A percentile compares a stretch with the other conserved stretches of the same genome.
Evolutionary conservation across 257 asterid genomes (phyloP).

Genomic region (Coffea canephora): DNA sequence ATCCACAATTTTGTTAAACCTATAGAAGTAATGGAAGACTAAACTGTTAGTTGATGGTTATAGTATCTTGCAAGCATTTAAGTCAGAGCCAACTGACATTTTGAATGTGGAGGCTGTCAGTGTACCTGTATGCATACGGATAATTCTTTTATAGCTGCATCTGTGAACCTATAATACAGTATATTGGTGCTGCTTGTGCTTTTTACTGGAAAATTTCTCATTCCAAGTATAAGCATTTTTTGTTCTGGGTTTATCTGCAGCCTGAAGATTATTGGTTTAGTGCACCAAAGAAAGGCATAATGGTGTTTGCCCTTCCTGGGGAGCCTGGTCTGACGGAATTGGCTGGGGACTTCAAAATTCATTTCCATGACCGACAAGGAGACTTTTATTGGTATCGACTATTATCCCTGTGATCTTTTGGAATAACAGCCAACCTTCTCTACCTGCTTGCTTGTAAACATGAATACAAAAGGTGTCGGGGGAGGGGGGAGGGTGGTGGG

Average conservation of each 20-base stretch:
- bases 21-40: neutral
- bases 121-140: neutral
- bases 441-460: neutral
- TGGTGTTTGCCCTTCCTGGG: slow-evolving; percentile 99
- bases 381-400: slow-evolving; percentile 86
- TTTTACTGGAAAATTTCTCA: neutral
- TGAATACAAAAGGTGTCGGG: neutral
- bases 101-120: neutral
- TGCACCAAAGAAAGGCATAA: slow-evolving; percentile 92
- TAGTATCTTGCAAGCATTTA: neutral
- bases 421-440: neutral
- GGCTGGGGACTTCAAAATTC: slow-evolving; percentile 94
- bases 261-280: slow-evolving; percentile 95
- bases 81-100: neutral
- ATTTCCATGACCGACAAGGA: slow-evolving; percentile 96
- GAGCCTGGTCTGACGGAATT: slow-evolving; percentile 92
- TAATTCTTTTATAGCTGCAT: neutral
- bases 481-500: neutral
- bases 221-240: neutral
- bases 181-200: neutral
- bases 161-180: neutral
- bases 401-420: neutral
- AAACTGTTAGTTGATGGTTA: neutral
- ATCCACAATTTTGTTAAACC: neutral
- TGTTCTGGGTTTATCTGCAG: slow-evolving; percentile 43